Percentiles rank a stretch among this genome's conserved stretches.
phyloP scores from a whole-genome alignment of 2,329 filamentous ascomycete species.

The Didymella lethalis region DNA sequence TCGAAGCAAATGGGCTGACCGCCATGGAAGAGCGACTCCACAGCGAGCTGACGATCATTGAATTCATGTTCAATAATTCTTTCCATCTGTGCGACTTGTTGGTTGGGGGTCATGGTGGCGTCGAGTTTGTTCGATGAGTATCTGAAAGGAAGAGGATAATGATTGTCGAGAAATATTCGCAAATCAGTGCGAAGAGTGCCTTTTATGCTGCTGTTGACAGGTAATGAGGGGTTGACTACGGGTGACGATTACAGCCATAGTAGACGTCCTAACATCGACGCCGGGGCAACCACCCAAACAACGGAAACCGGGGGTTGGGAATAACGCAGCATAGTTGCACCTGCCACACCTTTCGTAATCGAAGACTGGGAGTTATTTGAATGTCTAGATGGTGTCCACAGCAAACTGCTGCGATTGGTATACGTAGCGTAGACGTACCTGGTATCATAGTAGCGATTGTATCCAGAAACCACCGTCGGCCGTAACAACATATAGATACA shows the following conservation, averaged over 20 bases:
- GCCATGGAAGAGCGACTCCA: background rate
- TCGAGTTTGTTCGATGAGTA: too few relatives aligned
- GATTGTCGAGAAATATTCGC: background rate
- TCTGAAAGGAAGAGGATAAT: too few relatives aligned
- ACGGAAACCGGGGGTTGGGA: background rate
- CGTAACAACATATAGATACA: constrained; percentile 21
- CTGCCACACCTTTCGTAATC: background rate
- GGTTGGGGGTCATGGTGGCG: background rate
- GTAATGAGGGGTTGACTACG: background rate
- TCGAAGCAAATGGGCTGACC: background rate
- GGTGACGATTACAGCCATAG: too few relatives aligned
- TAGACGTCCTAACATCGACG: background rate
- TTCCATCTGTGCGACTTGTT: background rate
- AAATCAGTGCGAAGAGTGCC: background rate
- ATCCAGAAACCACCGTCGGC: constrained; percentile 7
- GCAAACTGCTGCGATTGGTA: constrained; percentile 1
- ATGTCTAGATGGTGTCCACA: background rate
- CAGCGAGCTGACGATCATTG: background rate
- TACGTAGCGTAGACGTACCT: constrained; percentile 16
- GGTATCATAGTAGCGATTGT: constrained; percentile 23
- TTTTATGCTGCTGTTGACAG: background rate
- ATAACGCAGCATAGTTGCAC: background rate
- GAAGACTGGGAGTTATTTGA: background rate
- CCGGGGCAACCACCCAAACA: background rate
- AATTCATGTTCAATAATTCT: background rate